A percentile compares a stretch with the other conserved stretches of the same genome.
phyloP scores from a whole-genome alignment of 2,329 filamentous ascomycete genomes.

The Trematosphaeria pertusa region DNA sequence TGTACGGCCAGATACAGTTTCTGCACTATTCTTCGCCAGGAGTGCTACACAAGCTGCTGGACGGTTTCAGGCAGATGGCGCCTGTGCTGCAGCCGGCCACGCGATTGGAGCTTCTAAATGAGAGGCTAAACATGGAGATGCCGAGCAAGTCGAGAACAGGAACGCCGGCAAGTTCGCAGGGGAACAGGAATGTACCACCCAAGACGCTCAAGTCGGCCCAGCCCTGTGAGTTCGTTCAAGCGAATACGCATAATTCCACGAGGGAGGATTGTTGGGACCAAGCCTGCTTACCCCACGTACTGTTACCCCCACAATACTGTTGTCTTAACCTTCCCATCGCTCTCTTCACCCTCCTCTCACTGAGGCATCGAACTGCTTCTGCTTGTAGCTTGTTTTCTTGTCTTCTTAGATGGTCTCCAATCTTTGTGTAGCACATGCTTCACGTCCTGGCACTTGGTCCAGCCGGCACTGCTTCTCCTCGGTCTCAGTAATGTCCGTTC shows the following conservation, averaged over 20 bases:
- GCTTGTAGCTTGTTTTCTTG: too few relatives aligned
- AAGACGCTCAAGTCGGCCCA: constrained; percentile 12
- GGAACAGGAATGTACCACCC: constrained; percentile 9
- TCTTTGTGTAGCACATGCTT: too few relatives aligned
- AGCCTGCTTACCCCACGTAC: background rate
- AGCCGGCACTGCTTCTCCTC: too few relatives aligned
- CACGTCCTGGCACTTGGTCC: too few relatives aligned
- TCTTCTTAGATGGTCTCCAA: too few relatives aligned
- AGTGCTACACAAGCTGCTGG: constrained; percentile 24
- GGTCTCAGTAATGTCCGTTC: too few relatives aligned
- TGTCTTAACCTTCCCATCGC: too few relatives aligned
- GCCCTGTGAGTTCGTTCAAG: constrained; percentile 9
- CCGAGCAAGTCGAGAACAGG: constrained; percentile 1
- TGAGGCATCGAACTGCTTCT: too few relatives aligned
- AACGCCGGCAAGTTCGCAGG: constrained; percentile 8
- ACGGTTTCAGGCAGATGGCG: constrained; percentile 22
- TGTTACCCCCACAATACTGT: too few relatives aligned
- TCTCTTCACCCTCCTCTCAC: too few relatives aligned
- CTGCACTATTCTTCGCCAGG: constrained; percentile 22
- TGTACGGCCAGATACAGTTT: constrained; percentile 23
- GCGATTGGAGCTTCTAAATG: constrained; percentile 17
- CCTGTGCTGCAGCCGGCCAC: background rate
- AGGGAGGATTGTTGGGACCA: background rate
- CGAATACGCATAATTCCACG: background rate
- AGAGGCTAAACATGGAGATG: constrained; percentile 15